Conservation (phyloP, 768 basidiomycete genomes). For the Hericium rajendrae region DNA sequence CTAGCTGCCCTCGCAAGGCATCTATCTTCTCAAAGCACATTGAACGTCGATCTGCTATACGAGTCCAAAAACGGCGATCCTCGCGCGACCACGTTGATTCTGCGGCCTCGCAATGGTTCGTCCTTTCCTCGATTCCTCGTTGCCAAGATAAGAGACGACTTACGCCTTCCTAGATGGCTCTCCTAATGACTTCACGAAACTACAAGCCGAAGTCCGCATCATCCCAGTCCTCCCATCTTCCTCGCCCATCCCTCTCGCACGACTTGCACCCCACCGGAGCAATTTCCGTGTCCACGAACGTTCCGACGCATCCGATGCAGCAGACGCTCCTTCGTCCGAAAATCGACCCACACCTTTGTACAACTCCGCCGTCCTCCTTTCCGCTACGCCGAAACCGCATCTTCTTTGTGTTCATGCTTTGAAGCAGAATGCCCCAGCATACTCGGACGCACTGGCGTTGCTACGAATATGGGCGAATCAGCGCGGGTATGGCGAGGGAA, state of each 20-base stretch:
- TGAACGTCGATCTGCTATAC: slow-evolving; percentile 54
- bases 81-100: slow-evolving; percentile 54
- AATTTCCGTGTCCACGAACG: slow-evolving; percentile 44
- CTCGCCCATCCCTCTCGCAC: slow-evolving; percentile 56
- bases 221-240: slow-evolving; percentile 53
- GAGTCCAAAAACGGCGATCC: slow-evolving; percentile 50
- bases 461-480: slow-evolving; percentile 88
- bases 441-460: slow-evolving; percentile 64
- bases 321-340: slow-evolving; percentile 16
- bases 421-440: slow-evolving; percentile 43
- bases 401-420: slow-evolving; percentile 37
- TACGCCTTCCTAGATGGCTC: slow-evolving; percentile 33
- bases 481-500: slow-evolving; percentile 62
- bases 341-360: slow-evolving; percentile 64
- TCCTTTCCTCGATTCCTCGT: not conserved
- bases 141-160: not conserved
- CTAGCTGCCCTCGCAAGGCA: slow-evolving; percentile 68
- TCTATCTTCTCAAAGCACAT: slow-evolving; percentile 34
- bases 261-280: slow-evolving; percentile 65
- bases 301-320: slow-evolving; percentile 18
- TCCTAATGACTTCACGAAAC: slow-evolving; percentile 50
- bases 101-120: slow-evolving; percentile 47
- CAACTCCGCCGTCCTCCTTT: slow-evolving; percentile 60
- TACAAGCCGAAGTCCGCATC: slow-evolving; percentile 64
- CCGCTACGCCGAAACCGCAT: slow-evolving; percentile 36